These are phyloP conservation scores for Fraxinus greggii DNA, from an alignment of 305 asterid species.

Conservation along the genomic window DNA sequence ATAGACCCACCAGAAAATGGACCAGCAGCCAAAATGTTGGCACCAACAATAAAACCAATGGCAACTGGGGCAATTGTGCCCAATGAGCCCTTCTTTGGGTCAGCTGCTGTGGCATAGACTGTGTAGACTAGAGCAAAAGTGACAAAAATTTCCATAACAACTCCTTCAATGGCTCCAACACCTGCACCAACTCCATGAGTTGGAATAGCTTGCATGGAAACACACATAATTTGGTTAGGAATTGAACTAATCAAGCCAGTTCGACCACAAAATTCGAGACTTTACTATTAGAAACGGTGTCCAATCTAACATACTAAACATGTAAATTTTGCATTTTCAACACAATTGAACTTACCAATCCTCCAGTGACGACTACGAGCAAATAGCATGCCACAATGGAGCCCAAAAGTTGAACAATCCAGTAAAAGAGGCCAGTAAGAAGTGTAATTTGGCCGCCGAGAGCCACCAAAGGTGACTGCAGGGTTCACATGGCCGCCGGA, in stretches of 20 bases:
- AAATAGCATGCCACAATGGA: constrained; percentile 57
- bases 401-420: constrained; percentile 75
- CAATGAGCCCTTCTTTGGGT: constrained; percentile 76
- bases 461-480: constrained; percentile 82
- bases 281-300: neutral
- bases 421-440: constrained; percentile 68
- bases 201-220: constrained; percentile 51
- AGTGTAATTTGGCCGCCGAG: constrained; percentile 77
- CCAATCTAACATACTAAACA: neutral
- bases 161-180: constrained; percentile 59
- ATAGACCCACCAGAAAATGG: constrained; percentile 88
- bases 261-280: neutral
- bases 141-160: constrained; percentile 66
- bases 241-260: neutral
- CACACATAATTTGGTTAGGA: neutral
- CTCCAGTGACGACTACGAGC: constrained; percentile 68
- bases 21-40: constrained; percentile 81
- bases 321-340: neutral
- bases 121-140: constrained; percentile 81
- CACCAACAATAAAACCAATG: constrained; percentile 80
- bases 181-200: constrained; percentile 54
- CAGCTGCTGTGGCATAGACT: constrained; percentile 78
- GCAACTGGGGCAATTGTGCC: constrained; percentile 79
- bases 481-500: constrained; percentile 92
- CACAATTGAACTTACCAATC: constrained; percentile 41